Base-by-base conservation (phyloP, 2,329 filamentous ascomycete species). In the Coniella vitis region DNA sequence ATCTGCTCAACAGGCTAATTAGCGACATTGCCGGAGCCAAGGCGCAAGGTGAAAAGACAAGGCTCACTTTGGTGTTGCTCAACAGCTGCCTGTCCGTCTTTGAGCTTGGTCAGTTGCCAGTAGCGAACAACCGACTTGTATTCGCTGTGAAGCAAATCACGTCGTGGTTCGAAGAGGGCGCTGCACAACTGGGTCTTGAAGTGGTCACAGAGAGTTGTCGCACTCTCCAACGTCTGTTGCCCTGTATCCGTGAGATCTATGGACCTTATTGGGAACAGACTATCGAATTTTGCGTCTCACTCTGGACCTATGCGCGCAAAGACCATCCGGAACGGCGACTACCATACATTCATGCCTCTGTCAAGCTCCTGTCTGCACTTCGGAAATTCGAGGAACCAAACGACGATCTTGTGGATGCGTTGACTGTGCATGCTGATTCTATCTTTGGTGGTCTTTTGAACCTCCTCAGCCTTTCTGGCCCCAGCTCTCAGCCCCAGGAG, bases 141-240 rank as follows among this genome's bases (percentile, higher is more conserved):
- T 93, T 95, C 66, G 82, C 91, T 8, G 80, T 91, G 37, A 87
- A 86, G 60, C 84, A 90, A 54, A 74, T 95, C 7, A 76, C 86
- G 0, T 76, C 80, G 8, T 90, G 86, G 79, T 69, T 90, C 0
- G 76, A 83, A 13, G 36, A 41, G 13, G 32, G 39, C 13, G 22
- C 29, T 10, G 71, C 72, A 0, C 62, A 69, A 0, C 67, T 73
- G 14, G 64, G 67, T 1, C 52, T 78, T 2, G 63, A 65, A 47
- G 54, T 78, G n/a, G 62, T 69, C 52, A 61, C 74, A 25, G 68
- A 79, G 67, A 65, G 75, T 54, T 77, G 81, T 61, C 68, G 82
- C 58, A 73, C 72, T 52, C 60, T 88, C 46, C 69, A 78, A 2
- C 67, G 71, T 3, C 69, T 95, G 3, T 65, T 96, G 0, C 87